Percentiles rank a stretch among this genome's conserved stretches.
These are phyloP conservation scores for Sarocladium strictum DNA, from an alignment of 2,329 filamentous ascomycete genomes.

Conservation along the genomic window DNA sequence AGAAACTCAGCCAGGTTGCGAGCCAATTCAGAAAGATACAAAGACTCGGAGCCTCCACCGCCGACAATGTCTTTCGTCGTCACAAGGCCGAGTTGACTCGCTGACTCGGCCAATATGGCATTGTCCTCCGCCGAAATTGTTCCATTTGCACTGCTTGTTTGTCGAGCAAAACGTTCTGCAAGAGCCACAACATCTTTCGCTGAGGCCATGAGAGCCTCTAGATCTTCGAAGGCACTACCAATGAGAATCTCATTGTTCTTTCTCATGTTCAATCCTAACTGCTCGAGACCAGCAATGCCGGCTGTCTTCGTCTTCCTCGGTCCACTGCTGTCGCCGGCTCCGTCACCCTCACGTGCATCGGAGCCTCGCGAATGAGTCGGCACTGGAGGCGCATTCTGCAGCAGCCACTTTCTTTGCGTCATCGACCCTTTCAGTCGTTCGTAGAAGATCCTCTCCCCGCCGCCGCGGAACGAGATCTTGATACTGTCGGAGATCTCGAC, in stretches of 20 bases:
- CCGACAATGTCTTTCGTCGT: slow-evolving; percentile 93
- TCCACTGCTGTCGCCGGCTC: neutral
- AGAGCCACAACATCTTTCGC: slow-evolving; percentile 94
- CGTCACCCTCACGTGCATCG: neutral
- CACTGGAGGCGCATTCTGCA: slow-evolving; percentile 82
- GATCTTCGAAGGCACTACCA: slow-evolving; percentile 88
- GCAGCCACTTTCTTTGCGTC: slow-evolving; percentile 90
- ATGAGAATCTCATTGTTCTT: slow-evolving; percentile 93
- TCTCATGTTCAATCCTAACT: slow-evolving; percentile 73
- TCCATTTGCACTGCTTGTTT: slow-evolving; percentile 53
- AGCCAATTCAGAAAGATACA: slow-evolving; percentile 84
- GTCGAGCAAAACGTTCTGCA: slow-evolving; percentile 77
- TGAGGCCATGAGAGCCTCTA: slow-evolving; percentile 94
- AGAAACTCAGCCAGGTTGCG: slow-evolving; percentile 84
- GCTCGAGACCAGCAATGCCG: slow-evolving; percentile 88
- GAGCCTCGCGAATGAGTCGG: slow-evolving; percentile 47
- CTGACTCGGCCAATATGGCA: slow-evolving; percentile 70
- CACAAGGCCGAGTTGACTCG: slow-evolving; percentile 75
- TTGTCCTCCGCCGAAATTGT: slow-evolving; percentile 64
- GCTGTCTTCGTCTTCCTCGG: slow-evolving; percentile 52
- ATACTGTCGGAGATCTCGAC: slow-evolving; percentile 65
- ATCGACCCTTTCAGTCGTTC: slow-evolving; percentile 84
- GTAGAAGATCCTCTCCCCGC: slow-evolving; percentile 84
- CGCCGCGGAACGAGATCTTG: slow-evolving; percentile 85
- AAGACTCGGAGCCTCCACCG: slow-evolving; percentile 62